phyloP scores from a whole-genome alignment of 1,139 yeast species.

The Wickerhamomyces sp. region DNA sequence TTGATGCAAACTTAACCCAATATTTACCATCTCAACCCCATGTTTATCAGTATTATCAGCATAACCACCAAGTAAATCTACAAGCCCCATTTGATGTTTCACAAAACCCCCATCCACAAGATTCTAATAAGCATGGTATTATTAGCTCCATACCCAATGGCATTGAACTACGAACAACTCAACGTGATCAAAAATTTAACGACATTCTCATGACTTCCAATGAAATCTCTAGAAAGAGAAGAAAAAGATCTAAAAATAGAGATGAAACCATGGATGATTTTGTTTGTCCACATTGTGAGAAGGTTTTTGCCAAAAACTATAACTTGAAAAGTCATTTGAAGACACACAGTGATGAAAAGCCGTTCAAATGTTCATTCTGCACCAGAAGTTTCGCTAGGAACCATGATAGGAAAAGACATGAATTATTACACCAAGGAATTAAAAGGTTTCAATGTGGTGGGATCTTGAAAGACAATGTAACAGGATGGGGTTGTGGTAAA shows the following conservation, averaged over 20 bases:
- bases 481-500: slow-evolving; percentile 58
- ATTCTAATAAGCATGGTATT: too few species aligned
- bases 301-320: slow-evolving; percentile 49
- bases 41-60: too few species aligned
- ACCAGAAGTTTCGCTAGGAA: slow-evolving; percentile 49
- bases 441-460: slow-evolving; percentile 57
- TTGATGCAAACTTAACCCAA: too few species aligned
- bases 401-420: slow-evolving; percentile 56
- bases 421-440: slow-evolving; percentile 48
- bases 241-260: slow-evolving; percentile 5
- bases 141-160: background rate
- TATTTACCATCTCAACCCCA: too few species aligned
- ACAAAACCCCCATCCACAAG: too few species aligned
- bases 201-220: slow-evolving; percentile 3
- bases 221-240: slow-evolving; percentile 9
- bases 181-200: slow-evolving; percentile 7
- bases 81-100: too few species aligned
- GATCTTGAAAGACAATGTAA: slow-evolving; percentile 42
- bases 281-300: slow-evolving; percentile 45
- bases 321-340: slow-evolving; percentile 53
- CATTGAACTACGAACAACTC: slow-evolving; percentile 2
- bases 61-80: too few species aligned
- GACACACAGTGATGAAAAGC: slow-evolving; percentile 53
- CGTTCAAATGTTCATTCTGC: slow-evolving; percentile 46
- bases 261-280: slow-evolving; percentile 20